Conservation (phyloP, 179 eudicot species). For the Silene vulgaris region DNA sequence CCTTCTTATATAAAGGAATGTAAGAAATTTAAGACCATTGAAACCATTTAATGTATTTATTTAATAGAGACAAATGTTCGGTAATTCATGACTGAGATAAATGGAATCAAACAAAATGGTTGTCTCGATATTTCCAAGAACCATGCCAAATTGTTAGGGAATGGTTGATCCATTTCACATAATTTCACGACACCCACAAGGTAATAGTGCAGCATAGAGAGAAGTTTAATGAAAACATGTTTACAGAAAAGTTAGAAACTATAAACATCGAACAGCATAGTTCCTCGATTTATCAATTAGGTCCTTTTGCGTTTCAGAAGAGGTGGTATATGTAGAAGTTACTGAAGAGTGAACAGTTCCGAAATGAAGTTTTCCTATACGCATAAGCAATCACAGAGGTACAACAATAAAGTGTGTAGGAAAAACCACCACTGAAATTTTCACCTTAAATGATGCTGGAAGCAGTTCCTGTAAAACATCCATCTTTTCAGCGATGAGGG, state of each 20-base stretch:
- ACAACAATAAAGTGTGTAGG: too few species aligned
- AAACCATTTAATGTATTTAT: not conserved
- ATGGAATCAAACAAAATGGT: not conserved
- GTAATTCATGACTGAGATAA: not conserved
- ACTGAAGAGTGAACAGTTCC: not conserved
- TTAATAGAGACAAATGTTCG: not conserved
- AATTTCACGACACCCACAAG: not conserved
- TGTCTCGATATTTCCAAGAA: not conserved
- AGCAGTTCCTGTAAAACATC: slow-evolving; percentile 17
- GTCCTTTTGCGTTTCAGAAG: not conserved
- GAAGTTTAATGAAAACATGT: not conserved
- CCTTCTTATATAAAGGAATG: not conserved
- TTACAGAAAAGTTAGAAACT: not conserved
- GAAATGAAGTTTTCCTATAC: not conserved
- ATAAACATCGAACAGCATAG: not conserved
- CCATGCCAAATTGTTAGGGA: not conserved
- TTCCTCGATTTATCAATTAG: not conserved
- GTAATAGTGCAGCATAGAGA: not conserved
- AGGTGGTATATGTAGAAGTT: not conserved
- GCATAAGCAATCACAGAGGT: not conserved
- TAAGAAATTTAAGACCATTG: not conserved
- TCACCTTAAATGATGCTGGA: slow-evolving; percentile 19
- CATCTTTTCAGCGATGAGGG: slow-evolving; percentile 12
- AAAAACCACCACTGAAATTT: not conserved
- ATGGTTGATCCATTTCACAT: not conserved